Conservation (phyloP, 1,284 basidiomycete species). For the Trichosporon sp. region DNA sequence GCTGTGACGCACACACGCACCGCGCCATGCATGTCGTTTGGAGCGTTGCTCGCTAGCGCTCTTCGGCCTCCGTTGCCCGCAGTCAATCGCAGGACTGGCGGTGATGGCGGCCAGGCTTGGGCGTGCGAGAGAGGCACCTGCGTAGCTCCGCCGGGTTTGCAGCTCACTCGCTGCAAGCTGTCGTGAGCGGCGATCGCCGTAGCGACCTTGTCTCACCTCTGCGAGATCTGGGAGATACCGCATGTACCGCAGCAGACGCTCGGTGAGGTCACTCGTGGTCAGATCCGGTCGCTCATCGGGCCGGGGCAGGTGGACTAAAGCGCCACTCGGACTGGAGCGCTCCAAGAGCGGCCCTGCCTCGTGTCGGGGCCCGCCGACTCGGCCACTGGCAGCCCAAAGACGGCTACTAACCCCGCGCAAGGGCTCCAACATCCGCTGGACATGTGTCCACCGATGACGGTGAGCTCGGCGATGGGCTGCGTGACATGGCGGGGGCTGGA, state of each 20-base stretch:
- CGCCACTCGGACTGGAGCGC: not conserved
- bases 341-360: not conserved
- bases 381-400: not conserved
- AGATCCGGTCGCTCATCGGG: not conserved
- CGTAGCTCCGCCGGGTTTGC: no score
- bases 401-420: not conserved
- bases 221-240: not conserved
- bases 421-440: not conserved
- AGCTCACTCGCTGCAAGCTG: no score
- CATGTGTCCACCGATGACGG: not conserved
- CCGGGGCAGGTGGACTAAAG: not conserved
- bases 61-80: not conserved
- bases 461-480: not conserved
- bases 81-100: not conserved
- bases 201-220: not conserved
- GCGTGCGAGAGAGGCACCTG: no score
- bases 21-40: no score
- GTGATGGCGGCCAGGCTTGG: no score
- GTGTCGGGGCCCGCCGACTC: not conserved
- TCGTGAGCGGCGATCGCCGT: not conserved
- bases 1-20: no score
- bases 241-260: not conserved
- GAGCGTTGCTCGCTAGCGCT: not conserved
- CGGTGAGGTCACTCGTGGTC: not conserved
- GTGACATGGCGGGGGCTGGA: no score